Evolutionary conservation across 805 yeast genomes (phyloP), one percentile per base, ranked within the genome.

Genomic region (Teunomyces tritomae): DNA sequence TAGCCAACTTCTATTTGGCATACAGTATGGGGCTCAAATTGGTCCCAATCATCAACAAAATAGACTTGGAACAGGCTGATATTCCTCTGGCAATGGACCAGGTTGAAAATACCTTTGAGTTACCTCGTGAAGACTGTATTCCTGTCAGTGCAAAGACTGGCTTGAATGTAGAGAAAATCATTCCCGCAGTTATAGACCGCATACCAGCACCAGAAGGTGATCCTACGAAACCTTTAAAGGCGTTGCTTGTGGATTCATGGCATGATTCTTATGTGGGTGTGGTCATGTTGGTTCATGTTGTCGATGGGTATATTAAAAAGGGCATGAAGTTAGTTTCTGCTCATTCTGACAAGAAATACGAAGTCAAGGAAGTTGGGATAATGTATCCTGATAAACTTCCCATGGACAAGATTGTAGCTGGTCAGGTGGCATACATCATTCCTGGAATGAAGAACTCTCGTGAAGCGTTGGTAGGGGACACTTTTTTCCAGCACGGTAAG

Each of bases 161-260:
- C 0, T 58, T 82, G 16, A 87, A 89, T 58, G 92, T 92, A 6
- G 88, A 82, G 35, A 60, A 79, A 11, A 75, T 92, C n/a, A 66
- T 92, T 26, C 98, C 98, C 0, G 81, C 86, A 3, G 83, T 92
- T 20, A 79, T 92, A 33, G 86, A 84, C 53, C 78, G 83, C 35
- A 84, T 94, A n/a, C 95, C 96, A 1, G 70, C 85, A 2, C 97
- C 97, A 1, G 63, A 69, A 0, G 95, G 96, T 4, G 66, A 72
- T 14, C 43, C 63, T 0, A 57, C 62, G 5, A 64, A 61, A 1
- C 90, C 91, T 0, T 67, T 86, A 43, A 79, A 87, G 53, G 87
- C 90, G 0, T 79, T 92, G 48, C 72, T 92, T 43, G 96, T 92
- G n/a, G 99, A 92, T 63, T 91, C 97, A 3, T 92, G 99, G 99